These are phyloP conservation scores for Globisporangium lucens DNA, from an alignment of 352 stramenopile species.

Conservation along the genomic window DNA sequence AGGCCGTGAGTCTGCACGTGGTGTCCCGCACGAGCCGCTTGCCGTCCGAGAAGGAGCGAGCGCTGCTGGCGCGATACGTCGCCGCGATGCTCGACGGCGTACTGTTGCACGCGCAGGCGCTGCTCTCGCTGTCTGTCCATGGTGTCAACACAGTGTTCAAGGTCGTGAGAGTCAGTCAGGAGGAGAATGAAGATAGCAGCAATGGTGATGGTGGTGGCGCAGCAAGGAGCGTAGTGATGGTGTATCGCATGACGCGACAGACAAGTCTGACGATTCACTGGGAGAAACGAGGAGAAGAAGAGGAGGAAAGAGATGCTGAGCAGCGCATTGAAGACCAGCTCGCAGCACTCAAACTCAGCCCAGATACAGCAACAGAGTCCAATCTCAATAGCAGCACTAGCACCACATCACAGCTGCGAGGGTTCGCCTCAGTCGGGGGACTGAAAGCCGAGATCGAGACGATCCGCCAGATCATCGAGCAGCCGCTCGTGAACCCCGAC, in stretches of 20 bases:
- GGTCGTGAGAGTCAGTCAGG: constrained; percentile 28
- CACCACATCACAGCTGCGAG: constrained; percentile 26
- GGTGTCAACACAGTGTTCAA: constrained; percentile 53
- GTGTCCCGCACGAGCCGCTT: constrained; percentile 30
- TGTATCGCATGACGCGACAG: constrained; percentile 8
- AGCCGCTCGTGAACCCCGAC: constrained; percentile 92
- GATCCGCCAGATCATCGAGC: constrained; percentile 96
- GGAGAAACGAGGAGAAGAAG: constrained; percentile 8
- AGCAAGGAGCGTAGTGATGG: not conserved
- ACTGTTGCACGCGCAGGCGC: constrained; percentile 43
- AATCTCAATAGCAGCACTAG: not conserved
- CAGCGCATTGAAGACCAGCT: constrained; percentile 2
- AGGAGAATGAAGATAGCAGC: constrained; percentile 5
- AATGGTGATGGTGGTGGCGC: not conserved
- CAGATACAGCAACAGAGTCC: not conserved
- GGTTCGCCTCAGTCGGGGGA: constrained; percentile 80
- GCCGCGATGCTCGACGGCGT: constrained; percentile 63
- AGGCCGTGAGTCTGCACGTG: constrained; percentile 32
- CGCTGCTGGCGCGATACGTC: constrained; percentile 55
- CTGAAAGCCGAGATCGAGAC: constrained; percentile 91
- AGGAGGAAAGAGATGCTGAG: not conserved
- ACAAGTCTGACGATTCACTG: constrained; percentile 6
- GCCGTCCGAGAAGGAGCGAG: constrained; percentile 54
- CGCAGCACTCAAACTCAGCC: constrained; percentile 5
- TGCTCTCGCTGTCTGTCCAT: constrained; percentile 61